These are phyloP conservation scores for Ceratorhiza oryzae-sativae DNA, from an alignment of 1,284 basidiomycete species.

Conservation along the genomic window DNA sequence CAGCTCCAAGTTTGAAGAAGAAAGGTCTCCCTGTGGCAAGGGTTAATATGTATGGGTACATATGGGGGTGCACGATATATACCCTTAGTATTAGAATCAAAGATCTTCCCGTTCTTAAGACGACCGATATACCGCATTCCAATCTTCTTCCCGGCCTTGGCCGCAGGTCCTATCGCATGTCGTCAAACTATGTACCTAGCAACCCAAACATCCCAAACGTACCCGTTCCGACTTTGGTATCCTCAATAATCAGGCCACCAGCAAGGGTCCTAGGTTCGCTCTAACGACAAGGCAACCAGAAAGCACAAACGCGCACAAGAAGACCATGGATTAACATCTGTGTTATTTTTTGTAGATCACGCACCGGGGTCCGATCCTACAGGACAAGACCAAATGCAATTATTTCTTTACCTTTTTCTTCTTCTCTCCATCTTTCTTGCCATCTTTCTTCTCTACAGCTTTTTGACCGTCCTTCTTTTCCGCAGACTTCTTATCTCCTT, in stretches of 20 bases:
- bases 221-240: slow-evolving; percentile 77
- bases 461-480: slow-evolving; percentile 49
- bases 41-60: slow-evolving; percentile 49
- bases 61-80: not conserved
- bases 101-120: slow-evolving; percentile 82
- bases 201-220: not conserved
- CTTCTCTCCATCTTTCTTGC: slow-evolving; percentile 52
- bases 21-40: slow-evolving; percentile 55
- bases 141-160: slow-evolving; percentile 85
- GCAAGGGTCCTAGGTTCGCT: slow-evolving; percentile 58
- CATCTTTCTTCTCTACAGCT: slow-evolving; percentile 54
- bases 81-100: slow-evolving; percentile 89
- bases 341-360: slow-evolving; percentile 28
- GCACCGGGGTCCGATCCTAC: slow-evolving; percentile 24
- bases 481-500: slow-evolving; percentile 50
- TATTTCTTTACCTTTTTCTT: slow-evolving; percentile 51
- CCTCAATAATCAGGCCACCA: slow-evolving; percentile 81
- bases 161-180: slow-evolving; percentile 61
- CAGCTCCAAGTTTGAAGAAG: slow-evolving; percentile 83
- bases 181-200: not conserved
- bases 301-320: not conserved
- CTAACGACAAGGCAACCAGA: slow-evolving; percentile 43
- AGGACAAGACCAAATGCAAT: slow-evolving; percentile 41
- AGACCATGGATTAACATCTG: slow-evolving; percentile 26
- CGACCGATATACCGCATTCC: slow-evolving; percentile 92